Conservation (phyloP, 1,284 basidiomycete species). For the Quambalaria eucalypti region DNA sequence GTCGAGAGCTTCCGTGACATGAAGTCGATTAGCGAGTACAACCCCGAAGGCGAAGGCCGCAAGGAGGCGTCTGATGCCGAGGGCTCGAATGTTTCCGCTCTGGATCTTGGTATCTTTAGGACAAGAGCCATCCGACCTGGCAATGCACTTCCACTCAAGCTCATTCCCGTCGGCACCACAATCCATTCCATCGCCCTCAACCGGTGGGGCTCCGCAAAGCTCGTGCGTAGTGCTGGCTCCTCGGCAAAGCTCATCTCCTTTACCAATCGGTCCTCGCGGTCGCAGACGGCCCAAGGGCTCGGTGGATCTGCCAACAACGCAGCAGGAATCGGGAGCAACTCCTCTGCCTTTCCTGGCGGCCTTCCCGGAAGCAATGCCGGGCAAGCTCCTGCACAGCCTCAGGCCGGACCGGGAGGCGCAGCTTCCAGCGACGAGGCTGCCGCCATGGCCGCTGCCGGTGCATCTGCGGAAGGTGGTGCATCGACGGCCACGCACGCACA, state of each 20-base stretch:
- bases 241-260: conserved; percentile 61
- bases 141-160: conserved; percentile 80
- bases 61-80: neutral
- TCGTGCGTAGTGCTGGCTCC: conserved; percentile 82
- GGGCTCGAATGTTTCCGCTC: conserved; percentile 27
- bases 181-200: conserved; percentile 77
- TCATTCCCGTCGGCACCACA: conserved; percentile 83
- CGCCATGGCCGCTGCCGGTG: neutral
- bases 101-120: conserved; percentile 78
- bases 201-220: conserved; percentile 66
- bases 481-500: conserved; percentile 58
- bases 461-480: conserved; percentile 1
- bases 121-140: conserved; percentile 78
- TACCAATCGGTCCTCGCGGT: conserved; percentile 3
- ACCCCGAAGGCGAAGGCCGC: conserved; percentile 52
- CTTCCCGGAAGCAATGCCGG: too few relatives aligned
- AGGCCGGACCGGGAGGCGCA: neutral
- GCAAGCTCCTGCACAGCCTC: too few relatives aligned
- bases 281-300: neutral
- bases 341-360: too few relatives aligned
- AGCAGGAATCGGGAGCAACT: too few relatives aligned
- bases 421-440: neutral
- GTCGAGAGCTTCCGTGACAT: conserved; percentile 70
- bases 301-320: neutral
- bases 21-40: conserved; percentile 39